Evolutionary conservation across 768 basidiomycete species (phyloP), one percentile per base, ranked within the genome.

Genomic region (Holtermanniella nyarrowii): DNA sequence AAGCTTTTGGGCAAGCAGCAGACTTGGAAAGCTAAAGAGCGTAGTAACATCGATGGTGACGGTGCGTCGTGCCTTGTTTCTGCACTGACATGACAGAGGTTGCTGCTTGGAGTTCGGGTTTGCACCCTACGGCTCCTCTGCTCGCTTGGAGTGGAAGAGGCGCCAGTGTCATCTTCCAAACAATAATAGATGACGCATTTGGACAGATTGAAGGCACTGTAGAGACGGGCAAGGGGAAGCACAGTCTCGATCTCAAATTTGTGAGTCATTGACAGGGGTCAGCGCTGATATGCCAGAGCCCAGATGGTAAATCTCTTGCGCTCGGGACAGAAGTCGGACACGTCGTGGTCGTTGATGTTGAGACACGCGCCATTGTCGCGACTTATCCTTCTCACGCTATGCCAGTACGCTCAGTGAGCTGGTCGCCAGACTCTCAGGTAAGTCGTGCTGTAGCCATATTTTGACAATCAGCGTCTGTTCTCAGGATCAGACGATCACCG

Each of bases 401-500:
- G 83, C 79, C 82, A 43, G 87, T 90, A 5, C 82, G 90, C 31
- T 83, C 85, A 0, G 70, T 95, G 3, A 79, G 85, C 5, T 96
- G 90, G 90, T 89, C 88, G 10, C 78, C 81, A 46, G 90, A 95
- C 68, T 85, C 84, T 1, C 86, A 81, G 70, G 89, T 91, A 49
- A 50, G 61, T 62, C 40, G 18, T 45, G 12, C 24, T 26, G 14
- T n/a, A 18, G 4, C 50, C 11, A 16, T 43, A 1, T 40, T 42
- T 31, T 53, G 22, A 51, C 47, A 31, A 11, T 12, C 47, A 95
- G 89, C 77, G 88, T 48, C 77, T 96, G 2, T 75, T 90, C 47
- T 89, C 87, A 41, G 90, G 85, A 2, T 91, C 88, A 2, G 90
- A 96, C 68, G 90, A 93, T 72, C 88, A 88, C 69, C 81, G 86